Conservation (phyloP, 306 rosid species). For the Citrullus colocynthis region DNA sequence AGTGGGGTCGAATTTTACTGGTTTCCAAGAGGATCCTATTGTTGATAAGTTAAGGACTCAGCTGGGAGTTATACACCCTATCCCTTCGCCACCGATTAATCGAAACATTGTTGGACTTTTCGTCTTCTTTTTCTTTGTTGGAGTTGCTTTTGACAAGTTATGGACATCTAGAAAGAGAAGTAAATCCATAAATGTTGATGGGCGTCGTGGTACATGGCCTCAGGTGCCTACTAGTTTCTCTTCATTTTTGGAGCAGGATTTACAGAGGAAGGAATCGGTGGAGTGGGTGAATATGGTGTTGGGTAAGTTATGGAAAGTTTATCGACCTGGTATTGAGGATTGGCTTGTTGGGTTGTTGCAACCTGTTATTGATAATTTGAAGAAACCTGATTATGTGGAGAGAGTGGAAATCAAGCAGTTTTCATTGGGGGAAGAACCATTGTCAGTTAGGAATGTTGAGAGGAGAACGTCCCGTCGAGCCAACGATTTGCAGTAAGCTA, state of each 20-base stretch:
- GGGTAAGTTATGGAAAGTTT: slow-evolving; percentile 93
- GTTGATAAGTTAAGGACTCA: slow-evolving; percentile 89
- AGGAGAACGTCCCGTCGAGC: slow-evolving; percentile 87
- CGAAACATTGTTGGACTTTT: slow-evolving; percentile 64
- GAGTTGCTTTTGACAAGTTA: slow-evolving; percentile 70
- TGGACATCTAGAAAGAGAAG: slow-evolving; percentile 62
- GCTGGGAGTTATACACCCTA: slow-evolving; percentile 87
- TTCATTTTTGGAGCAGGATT: slow-evolving; percentile 76
- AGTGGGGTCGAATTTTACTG: slow-evolving; percentile 47
- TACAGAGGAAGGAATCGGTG: slow-evolving; percentile 93
- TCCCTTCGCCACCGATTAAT: slow-evolving; percentile 83
- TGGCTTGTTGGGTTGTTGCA: slow-evolving; percentile 92
- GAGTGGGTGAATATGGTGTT: slow-evolving; percentile 99
- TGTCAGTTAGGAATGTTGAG: slow-evolving; percentile 93
- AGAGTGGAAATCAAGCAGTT: slow-evolving; percentile 94
- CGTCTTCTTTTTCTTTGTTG: slow-evolving; percentile 86
- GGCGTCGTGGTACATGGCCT: slow-evolving; percentile 66
- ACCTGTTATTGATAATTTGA: slow-evolving; percentile 81
- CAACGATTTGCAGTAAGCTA: slow-evolving; percentile 85
- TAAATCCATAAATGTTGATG: slow-evolving; percentile 21
- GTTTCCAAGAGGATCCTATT: slow-evolving; percentile 72
- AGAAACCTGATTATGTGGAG: slow-evolving; percentile 91
- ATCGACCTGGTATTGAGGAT: slow-evolving; percentile 70
- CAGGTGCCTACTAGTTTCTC: slow-evolving; percentile 96
- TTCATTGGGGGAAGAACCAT: slow-evolving; percentile 78